A percentile compares a stretch with the other conserved stretches of the same genome.
phyloP scores from a whole-genome alignment of 106 monocot species.

The Apostasia shenzhenica region DNA sequence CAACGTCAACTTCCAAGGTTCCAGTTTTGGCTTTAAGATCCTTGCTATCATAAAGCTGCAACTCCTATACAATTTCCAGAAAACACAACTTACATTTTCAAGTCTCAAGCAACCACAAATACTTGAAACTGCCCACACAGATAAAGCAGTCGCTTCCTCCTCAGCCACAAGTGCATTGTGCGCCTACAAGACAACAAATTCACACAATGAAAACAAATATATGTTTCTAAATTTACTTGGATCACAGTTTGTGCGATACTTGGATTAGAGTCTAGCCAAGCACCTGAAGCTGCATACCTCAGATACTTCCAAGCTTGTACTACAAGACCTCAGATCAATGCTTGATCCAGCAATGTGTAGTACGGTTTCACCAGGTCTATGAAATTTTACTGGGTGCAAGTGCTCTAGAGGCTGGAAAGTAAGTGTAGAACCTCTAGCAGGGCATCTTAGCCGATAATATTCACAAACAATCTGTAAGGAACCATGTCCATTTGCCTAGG shows the following conservation, averaged over 20 bases:
- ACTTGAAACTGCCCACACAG: constrained; percentile 91
- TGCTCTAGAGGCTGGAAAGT: constrained; percentile 93
- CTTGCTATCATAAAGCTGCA: neutral
- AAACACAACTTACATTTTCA: constrained; percentile 69
- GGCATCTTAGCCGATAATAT: constrained; percentile 69
- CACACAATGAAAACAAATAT: constrained; percentile 1
- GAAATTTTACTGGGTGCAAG: constrained; percentile 78
- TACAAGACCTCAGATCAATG: constrained; percentile 71
- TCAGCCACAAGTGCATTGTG: constrained; percentile 70
- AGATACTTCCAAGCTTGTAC: constrained; percentile 63
- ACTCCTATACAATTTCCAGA: neutral
- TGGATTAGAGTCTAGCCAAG: neutral
- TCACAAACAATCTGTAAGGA: constrained; percentile 82
- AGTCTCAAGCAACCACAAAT: constrained; percentile 92
- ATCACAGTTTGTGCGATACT: neutral
- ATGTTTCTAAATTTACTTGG: neutral
- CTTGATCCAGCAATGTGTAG: constrained; percentile 81
- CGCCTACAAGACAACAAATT: constrained; percentile 35
- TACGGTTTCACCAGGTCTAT: constrained; percentile 77
- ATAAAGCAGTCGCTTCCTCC: constrained; percentile 89
- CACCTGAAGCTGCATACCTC: constrained; percentile 46
- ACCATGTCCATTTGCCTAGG: constrained; percentile 71
- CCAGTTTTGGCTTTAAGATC: neutral
- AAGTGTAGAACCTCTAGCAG: constrained; percentile 75
- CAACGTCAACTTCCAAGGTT: neutral